Percentiles rank a stretch among this genome's conserved stretches.
phyloP scores from a whole-genome alignment of 257 asterid species.

The Przewalskia tangutica region DNA sequence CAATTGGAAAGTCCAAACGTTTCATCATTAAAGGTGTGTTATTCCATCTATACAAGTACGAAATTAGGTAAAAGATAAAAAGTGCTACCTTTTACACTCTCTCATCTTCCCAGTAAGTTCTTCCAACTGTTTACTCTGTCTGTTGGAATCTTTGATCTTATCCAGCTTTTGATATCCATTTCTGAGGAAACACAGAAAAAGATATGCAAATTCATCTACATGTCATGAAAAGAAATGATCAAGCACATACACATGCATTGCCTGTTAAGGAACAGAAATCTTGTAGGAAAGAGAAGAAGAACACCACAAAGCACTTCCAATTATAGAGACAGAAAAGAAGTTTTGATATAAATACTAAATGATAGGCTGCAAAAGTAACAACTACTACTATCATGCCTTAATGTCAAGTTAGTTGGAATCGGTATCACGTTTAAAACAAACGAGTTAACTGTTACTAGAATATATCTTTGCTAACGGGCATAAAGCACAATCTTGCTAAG shows the following conservation, averaged over 20 bases:
- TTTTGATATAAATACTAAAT: not conserved
- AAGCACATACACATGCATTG: not conserved
- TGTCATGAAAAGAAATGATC: not conserved
- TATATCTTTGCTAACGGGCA: not conserved
- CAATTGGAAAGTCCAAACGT: not conserved
- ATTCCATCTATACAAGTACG: not conserved
- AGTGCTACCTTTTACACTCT: conserved; percentile 75
- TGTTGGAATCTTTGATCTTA: conserved; percentile 75
- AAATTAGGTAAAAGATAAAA: not conserved
- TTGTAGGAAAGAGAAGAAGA: not conserved
- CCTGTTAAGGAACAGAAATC: not conserved
- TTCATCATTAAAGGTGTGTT: not conserved
- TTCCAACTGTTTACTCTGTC: conserved; percentile 92
- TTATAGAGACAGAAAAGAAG: not conserved
- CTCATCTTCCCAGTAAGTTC: conserved; percentile 91
- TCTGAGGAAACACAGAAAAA: conserved; percentile 20
- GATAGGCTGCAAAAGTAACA: not conserved
- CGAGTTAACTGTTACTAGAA: not conserved
- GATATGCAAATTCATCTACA: not conserved
- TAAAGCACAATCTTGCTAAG: not conserved
- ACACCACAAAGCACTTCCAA: not conserved
- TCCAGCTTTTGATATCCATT: conserved; percentile 95
- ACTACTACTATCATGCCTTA: not conserved
- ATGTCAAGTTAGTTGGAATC: not conserved
- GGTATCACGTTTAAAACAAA: not conserved